A percentile compares a stretch with the other conserved stretches of the same genome.
Conservation (phyloP, 345 rosid genomes). For the Kernera saxatilis region DNA sequence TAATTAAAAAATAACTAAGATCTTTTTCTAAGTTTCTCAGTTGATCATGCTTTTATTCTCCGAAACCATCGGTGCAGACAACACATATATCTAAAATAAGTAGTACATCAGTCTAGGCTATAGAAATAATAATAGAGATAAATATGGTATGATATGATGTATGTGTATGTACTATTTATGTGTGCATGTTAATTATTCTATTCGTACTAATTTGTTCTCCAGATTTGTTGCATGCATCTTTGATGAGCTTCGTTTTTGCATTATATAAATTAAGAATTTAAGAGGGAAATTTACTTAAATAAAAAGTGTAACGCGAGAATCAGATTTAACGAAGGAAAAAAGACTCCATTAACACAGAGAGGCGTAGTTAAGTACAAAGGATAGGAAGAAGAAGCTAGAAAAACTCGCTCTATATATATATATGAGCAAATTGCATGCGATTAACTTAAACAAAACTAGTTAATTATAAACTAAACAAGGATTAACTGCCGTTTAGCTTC, state of each 20-base stretch:
- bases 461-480: slow-evolving; percentile 31
- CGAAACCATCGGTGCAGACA: slow-evolving; percentile 18
- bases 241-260: not conserved
- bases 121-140: not conserved
- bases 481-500: slow-evolving; percentile 57
- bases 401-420: not conserved
- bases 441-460: not conserved
- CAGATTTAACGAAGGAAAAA: not conserved
- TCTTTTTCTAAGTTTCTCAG: no score
- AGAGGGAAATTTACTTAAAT: no score
- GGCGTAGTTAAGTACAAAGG: not conserved
- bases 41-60: no score
- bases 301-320: not conserved
- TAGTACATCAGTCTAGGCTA: slow-evolving; percentile 15
- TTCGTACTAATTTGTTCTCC: not conserved
- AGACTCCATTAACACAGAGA: not conserved
- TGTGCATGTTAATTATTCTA: not conserved
- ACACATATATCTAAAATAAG: slow-evolving; percentile 9
- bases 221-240: not conserved
- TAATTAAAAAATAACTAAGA: no score
- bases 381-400: not conserved
- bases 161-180: not conserved
- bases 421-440: not conserved
- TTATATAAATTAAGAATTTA: not conserved
- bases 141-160: not conserved